Evolutionary conservation across 208 protist species (phyloP), one percentile per base, ranked within the genome.

Genomic region (Strigomonas culicis): DNA sequence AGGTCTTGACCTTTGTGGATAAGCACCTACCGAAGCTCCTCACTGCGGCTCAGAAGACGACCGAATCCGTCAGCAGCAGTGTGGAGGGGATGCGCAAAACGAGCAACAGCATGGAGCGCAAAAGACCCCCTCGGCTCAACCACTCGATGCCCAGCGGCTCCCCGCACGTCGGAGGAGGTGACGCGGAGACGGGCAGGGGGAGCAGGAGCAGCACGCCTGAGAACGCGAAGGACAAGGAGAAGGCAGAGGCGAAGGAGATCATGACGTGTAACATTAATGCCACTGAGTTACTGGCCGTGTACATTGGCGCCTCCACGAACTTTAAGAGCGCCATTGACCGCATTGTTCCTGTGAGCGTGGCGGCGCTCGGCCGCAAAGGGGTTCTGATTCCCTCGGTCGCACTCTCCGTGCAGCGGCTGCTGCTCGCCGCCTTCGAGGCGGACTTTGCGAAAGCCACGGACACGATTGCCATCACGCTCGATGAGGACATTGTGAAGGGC

Each of bases 391-490:
- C 74, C 19, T 63, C 69, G 21, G 61, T 78, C 1, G 64, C 79
- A 11, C 70, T 68, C 32, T 75, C 74, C 17, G 74, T 86, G 55
- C 81, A 82, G 68, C 76, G 82, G 10, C 63, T 92, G 4, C 56
- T 92, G 36, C 66, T 88, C 17, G 82, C 71, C 30, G 85, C 85
- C 21, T 88, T 92, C 46, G 77, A 86, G 27, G 68, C 58, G 32
- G 77, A 83, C 68, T 81, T 85, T 59, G 65, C 61, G 21, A 44
- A 46, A 0, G 82, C 82, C 8, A 81, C 81, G 24, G 59, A 77
- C 27, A 64, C 72, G n/a, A 88, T 88, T 43, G 62, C 75, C 34
- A 56, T 53, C 41, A 67, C 67, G 1, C 61, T 88, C 27, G 72
- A 44, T 1, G 68, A 73, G 10, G 68, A 78, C 19, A 52, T 86